These are phyloP conservation scores for Rhipidocladum racemiflorum DNA, from an alignment of 176 grass and related monocot genomes.

Conservation along the genomic window DNA sequence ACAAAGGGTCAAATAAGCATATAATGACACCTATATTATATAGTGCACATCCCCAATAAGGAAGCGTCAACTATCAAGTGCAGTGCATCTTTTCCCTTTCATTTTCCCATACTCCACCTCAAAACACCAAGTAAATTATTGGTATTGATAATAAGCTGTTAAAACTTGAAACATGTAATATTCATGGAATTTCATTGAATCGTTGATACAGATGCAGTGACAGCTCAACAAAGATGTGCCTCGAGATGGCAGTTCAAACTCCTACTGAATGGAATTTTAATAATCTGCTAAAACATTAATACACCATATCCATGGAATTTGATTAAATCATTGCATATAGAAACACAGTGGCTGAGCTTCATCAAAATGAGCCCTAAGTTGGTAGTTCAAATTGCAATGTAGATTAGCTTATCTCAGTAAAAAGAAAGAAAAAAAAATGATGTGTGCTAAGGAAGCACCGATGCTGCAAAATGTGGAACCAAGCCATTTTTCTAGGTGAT, in stretches of 20 bases:
- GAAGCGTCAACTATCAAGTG: not conserved
- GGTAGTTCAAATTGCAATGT: not conserved
- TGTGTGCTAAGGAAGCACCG: not conserved
- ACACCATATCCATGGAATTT: not conserved
- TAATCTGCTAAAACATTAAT: not conserved
- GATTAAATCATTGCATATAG: not conserved
- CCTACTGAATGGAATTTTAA: not conserved
- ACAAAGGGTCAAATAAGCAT: constrained; percentile 13
- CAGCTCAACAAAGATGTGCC: not conserved
- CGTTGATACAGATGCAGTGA: not conserved
- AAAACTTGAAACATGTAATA: not conserved
- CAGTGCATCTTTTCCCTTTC: not conserved
- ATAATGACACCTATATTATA: not conserved
- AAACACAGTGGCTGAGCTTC: not conserved
- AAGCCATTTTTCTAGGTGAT: not conserved
- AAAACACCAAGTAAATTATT: not conserved
- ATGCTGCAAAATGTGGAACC: not conserved
- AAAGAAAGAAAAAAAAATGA: not conserved
- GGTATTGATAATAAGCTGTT: not conserved
- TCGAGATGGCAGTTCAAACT: not conserved
- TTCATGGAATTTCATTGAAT: not conserved
- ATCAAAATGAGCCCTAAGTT: not conserved
- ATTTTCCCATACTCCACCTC: not conserved
- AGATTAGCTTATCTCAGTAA: not conserved
- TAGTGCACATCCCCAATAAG: not conserved